phyloP scores from a whole-genome alignment of 2,329 filamentous ascomycete genomes.

The Penicillium digitatum region DNA sequence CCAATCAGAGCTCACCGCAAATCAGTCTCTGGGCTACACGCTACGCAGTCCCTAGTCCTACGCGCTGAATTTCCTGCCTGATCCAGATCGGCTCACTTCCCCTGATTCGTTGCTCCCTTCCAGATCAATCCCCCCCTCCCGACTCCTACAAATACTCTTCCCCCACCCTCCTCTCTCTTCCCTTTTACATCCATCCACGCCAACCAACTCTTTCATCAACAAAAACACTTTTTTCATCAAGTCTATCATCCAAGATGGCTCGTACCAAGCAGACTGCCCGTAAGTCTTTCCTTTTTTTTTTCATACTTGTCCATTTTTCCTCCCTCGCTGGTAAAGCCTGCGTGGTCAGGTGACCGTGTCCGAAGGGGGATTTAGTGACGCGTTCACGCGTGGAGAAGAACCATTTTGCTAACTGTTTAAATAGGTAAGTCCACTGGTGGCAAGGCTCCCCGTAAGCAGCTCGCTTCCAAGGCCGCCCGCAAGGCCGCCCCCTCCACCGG shows the following conservation, averaged over 20 bases:
- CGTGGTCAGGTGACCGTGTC: background rate
- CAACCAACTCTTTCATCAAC: slow-evolving; percentile 30
- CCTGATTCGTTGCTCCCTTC: slow-evolving; percentile 21
- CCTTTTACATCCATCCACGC: slow-evolving; percentile 34
- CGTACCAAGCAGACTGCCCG: slow-evolving; percentile 53
- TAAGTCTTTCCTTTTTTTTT: slow-evolving; percentile 35
- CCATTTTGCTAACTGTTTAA: slow-evolving; percentile 27
- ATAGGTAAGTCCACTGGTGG: slow-evolving; percentile 70
- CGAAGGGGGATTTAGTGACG: background rate
- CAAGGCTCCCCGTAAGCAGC: slow-evolving; percentile 84
- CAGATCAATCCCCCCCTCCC: slow-evolving; percentile 37
- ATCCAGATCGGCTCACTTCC: slow-evolving; percentile 18
- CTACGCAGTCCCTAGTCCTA: slow-evolving; percentile 19
- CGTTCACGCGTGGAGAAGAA: slow-evolving; percentile 16
- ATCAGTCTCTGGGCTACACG: slow-evolving; percentile 33
- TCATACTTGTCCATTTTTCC: slow-evolving; percentile 7
- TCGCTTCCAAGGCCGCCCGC: slow-evolving; percentile 97
- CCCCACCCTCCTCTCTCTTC: slow-evolving; percentile 39
- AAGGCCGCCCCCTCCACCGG: slow-evolving; percentile 97
- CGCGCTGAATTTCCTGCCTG: slow-evolving; percentile 14
- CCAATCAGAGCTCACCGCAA: slow-evolving; percentile 25
- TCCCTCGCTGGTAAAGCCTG: slow-evolving; percentile 16
- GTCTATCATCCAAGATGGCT: slow-evolving; percentile 43
- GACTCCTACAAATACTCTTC: slow-evolving; percentile 41
- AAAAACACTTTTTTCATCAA: slow-evolving; percentile 31